These are phyloP conservation scores for Thalassiosira profunda DNA, from an alignment of 108 stramenopile genomes.

Conservation along the genomic window DNA sequence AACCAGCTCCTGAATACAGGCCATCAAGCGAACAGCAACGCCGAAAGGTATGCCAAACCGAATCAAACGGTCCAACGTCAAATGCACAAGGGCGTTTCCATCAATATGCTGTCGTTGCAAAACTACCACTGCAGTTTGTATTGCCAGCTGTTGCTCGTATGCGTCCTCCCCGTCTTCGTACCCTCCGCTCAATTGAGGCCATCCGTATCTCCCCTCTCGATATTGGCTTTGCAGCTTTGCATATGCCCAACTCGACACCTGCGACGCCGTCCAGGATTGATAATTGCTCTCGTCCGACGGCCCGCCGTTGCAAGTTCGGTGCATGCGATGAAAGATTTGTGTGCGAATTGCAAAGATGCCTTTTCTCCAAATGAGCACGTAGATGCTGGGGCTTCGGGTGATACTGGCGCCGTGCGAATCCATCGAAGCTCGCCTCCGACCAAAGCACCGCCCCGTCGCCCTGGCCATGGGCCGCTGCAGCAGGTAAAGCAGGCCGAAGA, in stretches of 20 bases:
- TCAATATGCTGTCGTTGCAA: conserved; percentile 22
- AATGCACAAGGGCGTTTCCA: conserved; percentile 20
- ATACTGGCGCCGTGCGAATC: no score
- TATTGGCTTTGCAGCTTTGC: not conserved
- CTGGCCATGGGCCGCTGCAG: no score
- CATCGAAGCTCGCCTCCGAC: no score
- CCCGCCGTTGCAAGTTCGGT: no score
- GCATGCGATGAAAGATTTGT: no score
- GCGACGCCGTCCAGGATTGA: conserved; percentile 19
- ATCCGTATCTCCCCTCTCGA: not conserved
- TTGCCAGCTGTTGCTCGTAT: not conserved
- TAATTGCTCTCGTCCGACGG: conserved; percentile 22
- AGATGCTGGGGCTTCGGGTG: no score
- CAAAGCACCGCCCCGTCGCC: no score
- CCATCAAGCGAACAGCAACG: conserved; percentile 23
- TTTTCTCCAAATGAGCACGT: no score
- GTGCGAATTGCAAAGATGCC: no score
- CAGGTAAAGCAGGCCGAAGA: no score
- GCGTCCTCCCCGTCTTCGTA: not conserved
- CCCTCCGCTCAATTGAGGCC: not conserved
- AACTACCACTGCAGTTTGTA: conserved; percentile 15
- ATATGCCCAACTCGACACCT: conserved; percentile 22
- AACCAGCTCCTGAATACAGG: conserved; percentile 9
- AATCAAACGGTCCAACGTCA: conserved; percentile 30
- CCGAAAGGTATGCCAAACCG: conserved; percentile 40